Conservation (phyloP, 2,329 filamentous ascomycete genomes). For the Sporothrix phasma region DNA sequence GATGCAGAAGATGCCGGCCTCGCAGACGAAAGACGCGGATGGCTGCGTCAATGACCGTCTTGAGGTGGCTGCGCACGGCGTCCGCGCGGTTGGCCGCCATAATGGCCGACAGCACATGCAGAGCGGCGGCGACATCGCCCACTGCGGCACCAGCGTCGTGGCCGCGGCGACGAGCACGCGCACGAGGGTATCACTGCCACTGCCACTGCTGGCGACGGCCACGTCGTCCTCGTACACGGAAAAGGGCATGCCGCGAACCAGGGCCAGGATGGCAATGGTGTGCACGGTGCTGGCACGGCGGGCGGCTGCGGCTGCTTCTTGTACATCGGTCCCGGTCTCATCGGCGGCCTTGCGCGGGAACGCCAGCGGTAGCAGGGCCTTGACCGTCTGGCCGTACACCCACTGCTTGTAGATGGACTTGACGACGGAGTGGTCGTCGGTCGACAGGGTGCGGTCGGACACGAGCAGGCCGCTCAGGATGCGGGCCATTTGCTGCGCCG, state of each 20-base stretch:
- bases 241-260: slow-evolving; percentile 41
- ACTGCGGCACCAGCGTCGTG: slow-evolving; percentile 30
- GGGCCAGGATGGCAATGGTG: slow-evolving; percentile 38
- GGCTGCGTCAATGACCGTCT: slow-evolving; percentile 38
- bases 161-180: slow-evolving; percentile 40
- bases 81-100: slow-evolving; percentile 35
- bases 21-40: slow-evolving; percentile 26
- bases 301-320: not conserved
- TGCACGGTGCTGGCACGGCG: slow-evolving; percentile 29
- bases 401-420: slow-evolving; percentile 38
- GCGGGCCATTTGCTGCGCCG: slow-evolving; percentile 29
- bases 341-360: slow-evolving; percentile 24
- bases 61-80: slow-evolving; percentile 38
- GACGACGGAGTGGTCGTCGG: slow-evolving; percentile 34
- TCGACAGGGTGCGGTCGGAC: slow-evolving; percentile 27
- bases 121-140: slow-evolving; percentile 38
- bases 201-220: slow-evolving; percentile 9
- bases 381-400: slow-evolving; percentile 37
- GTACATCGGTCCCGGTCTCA: not conserved
- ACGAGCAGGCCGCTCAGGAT: slow-evolving; percentile 34
- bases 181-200: slow-evolving; percentile 33
- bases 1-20: not conserved
- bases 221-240: slow-evolving; percentile 43
- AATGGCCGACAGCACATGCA: slow-evolving; percentile 40
- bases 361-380: slow-evolving; percentile 36